Conservation (phyloP, 108 stramenopile species). For the Poteriospumella lacustris region DNA sequence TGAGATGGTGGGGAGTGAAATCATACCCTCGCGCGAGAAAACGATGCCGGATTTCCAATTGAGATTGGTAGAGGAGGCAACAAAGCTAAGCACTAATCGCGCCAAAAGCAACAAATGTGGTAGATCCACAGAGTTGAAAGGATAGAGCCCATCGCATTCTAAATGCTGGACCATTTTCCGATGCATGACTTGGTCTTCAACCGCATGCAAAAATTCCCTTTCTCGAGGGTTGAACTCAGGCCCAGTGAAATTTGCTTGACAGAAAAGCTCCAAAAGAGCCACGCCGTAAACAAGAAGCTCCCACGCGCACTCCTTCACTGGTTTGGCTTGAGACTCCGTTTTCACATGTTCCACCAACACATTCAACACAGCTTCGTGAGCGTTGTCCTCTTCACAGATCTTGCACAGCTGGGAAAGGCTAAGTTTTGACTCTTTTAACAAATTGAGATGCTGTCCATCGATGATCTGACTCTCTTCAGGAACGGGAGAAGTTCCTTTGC, state of each 20-base stretch:
- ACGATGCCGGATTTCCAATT: not conserved
- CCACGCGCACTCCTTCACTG: too few species aligned
- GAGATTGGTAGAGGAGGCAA: not conserved
- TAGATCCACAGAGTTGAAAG: not conserved
- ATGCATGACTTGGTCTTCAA: not conserved
- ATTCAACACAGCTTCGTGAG: too few species aligned
- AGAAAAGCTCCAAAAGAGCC: not conserved
- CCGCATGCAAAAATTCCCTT: not conserved
- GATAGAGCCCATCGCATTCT: slow-evolving; percentile 25
- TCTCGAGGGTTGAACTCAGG: not conserved
- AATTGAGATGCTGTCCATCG: too few species aligned
- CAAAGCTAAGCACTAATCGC: not conserved
- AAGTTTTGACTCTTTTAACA: too few species aligned
- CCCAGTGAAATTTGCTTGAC: slow-evolving; percentile 14
- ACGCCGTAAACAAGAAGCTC: too few species aligned
- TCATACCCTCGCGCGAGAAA: not conserved
- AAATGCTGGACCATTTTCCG: not conserved
- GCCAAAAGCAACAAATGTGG: slow-evolving; percentile 16
- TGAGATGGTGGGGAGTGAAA: not conserved
- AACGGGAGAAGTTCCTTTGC: too few species aligned
- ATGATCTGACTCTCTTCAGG: too few species aligned
- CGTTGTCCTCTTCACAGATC: too few species aligned
- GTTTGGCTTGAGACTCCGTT: too few species aligned
- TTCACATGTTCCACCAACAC: too few species aligned
- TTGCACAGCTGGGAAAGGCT: too few species aligned